These are phyloP conservation scores for Yamadazyma diospyri DNA, from an alignment of 1,139 yeast genomes.

Conservation along the genomic window DNA sequence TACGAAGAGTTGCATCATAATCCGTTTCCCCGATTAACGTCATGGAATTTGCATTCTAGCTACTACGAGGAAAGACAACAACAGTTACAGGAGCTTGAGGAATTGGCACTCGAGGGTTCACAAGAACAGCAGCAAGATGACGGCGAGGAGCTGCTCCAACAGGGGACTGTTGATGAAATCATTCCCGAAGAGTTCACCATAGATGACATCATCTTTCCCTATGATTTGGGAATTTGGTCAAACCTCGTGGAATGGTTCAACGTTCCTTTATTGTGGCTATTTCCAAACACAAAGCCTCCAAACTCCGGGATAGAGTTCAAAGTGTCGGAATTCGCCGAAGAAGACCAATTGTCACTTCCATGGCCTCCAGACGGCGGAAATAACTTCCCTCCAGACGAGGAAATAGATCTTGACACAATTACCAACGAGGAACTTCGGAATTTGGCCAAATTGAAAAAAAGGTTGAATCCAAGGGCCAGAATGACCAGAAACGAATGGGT, in stretches of 20 bases:
- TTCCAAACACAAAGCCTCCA: constrained; percentile 62
- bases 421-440: constrained; percentile 15
- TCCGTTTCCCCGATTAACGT: constrained; percentile 42
- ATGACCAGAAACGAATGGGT: constrained; percentile 55
- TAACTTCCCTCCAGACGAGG: constrained; percentile 23
- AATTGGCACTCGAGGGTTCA: neutral
- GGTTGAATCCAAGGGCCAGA: constrained; percentile 25
- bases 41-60: constrained; percentile 39
- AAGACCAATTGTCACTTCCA: constrained; percentile 63
- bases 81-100: constrained; percentile 3
- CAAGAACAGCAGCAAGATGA: neutral
- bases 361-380: constrained; percentile 90
- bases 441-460: constrained; percentile 21
- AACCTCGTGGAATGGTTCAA: constrained; percentile 56
- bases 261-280: constrained; percentile 58
- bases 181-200: constrained; percentile 39
- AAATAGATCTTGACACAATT: constrained; percentile 19
- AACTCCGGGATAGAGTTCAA: constrained; percentile 45
- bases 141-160: neutral
- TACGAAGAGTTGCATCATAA: constrained; percentile 41
- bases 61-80: constrained; percentile 17
- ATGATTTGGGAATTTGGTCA: constrained; percentile 61
- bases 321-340: constrained; percentile 51
- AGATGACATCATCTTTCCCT: constrained; percentile 74
- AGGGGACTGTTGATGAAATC: constrained; percentile 7